These are phyloP conservation scores for Tricholoma terreum DNA, from an alignment of 768 basidiomycete species.

Conservation along the genomic window DNA sequence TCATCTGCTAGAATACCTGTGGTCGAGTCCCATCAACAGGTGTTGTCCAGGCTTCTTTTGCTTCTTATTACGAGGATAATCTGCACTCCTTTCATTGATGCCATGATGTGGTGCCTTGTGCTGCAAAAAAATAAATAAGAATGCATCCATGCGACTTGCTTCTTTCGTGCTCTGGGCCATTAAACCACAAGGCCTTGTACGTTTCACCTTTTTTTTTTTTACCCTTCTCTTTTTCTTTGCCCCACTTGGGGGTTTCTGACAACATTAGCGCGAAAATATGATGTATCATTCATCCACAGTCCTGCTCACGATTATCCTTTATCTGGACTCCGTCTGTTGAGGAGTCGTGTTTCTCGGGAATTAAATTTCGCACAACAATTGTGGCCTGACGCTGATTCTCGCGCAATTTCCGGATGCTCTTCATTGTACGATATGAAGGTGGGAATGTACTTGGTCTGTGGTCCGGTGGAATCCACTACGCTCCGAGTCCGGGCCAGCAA, in stretches of 20 bases:
- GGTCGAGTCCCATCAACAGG: not conserved
- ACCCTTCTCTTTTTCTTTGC: not conserved
- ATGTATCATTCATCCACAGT: too few relatives aligned
- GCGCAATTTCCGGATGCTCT: not conserved
- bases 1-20: not conserved
- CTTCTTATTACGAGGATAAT: slow-evolving; percentile 7
- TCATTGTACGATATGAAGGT: not conserved
- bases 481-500: not conserved
- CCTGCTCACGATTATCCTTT: too few relatives aligned
- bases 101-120: not conserved
- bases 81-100: slow-evolving; percentile 1
- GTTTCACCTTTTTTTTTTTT: not conserved
- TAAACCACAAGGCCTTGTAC: slow-evolving; percentile 3
- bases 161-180: slow-evolving; percentile 2
- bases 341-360: not conserved
- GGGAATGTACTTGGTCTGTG: slow-evolving; percentile 2
- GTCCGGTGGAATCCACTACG: not conserved
- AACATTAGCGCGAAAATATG: too few relatives aligned
- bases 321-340: too few relatives aligned
- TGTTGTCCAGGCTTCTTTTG: not conserved
- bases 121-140: not conserved
- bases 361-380: not conserved
- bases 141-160: not conserved
- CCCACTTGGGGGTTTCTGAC: too few relatives aligned
- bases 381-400: not conserved